A percentile compares a stretch with the other conserved stretches of the same genome.
These are phyloP conservation scores for Coprinopsis sp. DNA, from an alignment of 768 basidiomycete species.

Conservation along the genomic window DNA sequence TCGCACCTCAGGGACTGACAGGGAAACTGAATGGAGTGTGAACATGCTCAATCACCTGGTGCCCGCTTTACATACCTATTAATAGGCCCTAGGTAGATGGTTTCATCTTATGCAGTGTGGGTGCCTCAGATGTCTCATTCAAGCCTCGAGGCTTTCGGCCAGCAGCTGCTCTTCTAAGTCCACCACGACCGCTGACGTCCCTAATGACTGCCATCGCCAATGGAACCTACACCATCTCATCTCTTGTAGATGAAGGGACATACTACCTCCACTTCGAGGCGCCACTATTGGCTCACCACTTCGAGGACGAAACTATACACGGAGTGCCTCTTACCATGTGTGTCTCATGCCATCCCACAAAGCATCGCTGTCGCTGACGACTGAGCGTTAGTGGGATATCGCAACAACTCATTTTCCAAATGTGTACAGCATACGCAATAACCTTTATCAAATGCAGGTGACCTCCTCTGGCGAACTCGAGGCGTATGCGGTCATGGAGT, in stretches of 20 bases:
- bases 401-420: background rate
- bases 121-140: too few relatives aligned
- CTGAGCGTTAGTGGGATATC: background rate
- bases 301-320: background rate
- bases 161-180: too few relatives aligned
- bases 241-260: background rate
- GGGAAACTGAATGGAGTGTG: too few relatives aligned
- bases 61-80: too few relatives aligned
- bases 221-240: conserved; percentile 5
- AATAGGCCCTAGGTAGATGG: too few relatives aligned
- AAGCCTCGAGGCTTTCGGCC: too few relatives aligned
- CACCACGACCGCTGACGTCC: too few relatives aligned
- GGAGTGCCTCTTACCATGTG: background rate
- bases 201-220: background rate
- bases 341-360: background rate
- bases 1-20: too few relatives aligned
- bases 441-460: background rate
- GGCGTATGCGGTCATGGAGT: background rate
- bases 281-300: background rate
- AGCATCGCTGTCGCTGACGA: background rate
- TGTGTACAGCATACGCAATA: background rate
- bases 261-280: background rate
- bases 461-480: background rate
- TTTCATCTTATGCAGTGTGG: too few relatives aligned
- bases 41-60: too few relatives aligned